Evolutionary conservation across 1,284 basidiomycete species (phyloP).

Genomic region (Ceratobasidium theobromae): DNA sequence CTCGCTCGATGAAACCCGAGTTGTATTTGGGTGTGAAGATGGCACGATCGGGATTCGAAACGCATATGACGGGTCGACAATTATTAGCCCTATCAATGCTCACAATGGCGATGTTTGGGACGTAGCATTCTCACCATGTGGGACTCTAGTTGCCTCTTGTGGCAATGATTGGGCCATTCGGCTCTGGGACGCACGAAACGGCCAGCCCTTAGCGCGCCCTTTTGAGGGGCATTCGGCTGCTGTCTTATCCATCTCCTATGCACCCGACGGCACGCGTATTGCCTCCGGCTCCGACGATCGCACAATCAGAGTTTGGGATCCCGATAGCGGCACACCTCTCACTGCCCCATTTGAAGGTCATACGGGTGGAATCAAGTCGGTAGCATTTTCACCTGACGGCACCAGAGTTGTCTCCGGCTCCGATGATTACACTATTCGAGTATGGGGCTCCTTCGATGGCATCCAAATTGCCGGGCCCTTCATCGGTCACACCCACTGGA

Average conservation of each 20-base stretch:
- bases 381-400: too few species aligned
- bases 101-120: conserved; percentile 6
- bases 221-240: not conserved
- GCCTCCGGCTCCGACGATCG: conserved; percentile 9
- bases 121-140: not conserved
- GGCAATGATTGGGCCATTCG: conserved; percentile 44
- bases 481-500: not conserved
- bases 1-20: not conserved
- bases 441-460: too few species aligned
- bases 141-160: not conserved
- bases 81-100: not conserved
- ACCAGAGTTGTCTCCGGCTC: too few species aligned
- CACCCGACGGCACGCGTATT: not conserved
- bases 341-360: not conserved
- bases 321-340: not conserved
- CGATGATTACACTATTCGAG: too few species aligned
- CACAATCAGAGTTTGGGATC: not conserved
- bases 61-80: conserved; percentile 39
- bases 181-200: not conserved
- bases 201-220: not conserved
- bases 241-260: not conserved
- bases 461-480: not conserved
- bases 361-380: too few species aligned
- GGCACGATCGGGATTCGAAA: conserved; percentile 42
- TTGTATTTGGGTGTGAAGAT: conserved; percentile 9